A percentile compares a stretch with the other conserved stretches of the same genome.
Evolutionary conservation across 2,329 filamentous ascomycete species (phyloP).

Genomic region (Dothideomycetes sp.): DNA sequence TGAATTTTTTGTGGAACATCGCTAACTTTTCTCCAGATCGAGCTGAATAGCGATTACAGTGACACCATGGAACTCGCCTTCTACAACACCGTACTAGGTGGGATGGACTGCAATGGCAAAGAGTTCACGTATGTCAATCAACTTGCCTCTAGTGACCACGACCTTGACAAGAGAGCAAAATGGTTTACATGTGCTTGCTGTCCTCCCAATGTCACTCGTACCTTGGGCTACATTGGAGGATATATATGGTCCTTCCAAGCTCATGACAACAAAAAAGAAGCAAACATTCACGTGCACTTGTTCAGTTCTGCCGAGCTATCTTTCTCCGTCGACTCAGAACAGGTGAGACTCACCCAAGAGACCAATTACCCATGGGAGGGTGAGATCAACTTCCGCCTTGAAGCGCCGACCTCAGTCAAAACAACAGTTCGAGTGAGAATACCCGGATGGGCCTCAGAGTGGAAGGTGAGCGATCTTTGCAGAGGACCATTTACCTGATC

Average conservation of each 20-base stretch:
- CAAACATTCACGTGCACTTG: conserved; percentile 46
- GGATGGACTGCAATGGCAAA: conserved; percentile 47
- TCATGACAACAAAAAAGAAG: conserved; percentile 17
- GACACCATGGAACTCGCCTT: conserved; percentile 54
- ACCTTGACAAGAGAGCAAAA: conserved; percentile 42
- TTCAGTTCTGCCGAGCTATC: conserved; percentile 42
- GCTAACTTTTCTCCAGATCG: conserved; percentile 27
- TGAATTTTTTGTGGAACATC: not conserved
- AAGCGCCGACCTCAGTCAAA: conserved; percentile 23
- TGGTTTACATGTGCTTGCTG: conserved; percentile 56
- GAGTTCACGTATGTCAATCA: conserved; percentile 56
- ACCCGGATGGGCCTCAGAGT: conserved; percentile 41
- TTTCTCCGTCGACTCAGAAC: conserved; percentile 29
- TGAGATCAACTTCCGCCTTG: conserved; percentile 39
- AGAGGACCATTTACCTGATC: no score
- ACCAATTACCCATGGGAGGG: conserved; percentile 52
- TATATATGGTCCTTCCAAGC: conserved; percentile 44
- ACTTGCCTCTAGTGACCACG: conserved; percentile 43
- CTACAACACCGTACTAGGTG: conserved; percentile 52
- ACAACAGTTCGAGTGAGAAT: conserved; percentile 44
- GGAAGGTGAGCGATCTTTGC: conserved; percentile 23
- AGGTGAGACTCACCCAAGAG: conserved; percentile 39
- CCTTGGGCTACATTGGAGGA: conserved; percentile 48
- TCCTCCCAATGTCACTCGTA: conserved; percentile 49
- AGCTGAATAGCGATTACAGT: conserved; percentile 44